A percentile compares a stretch with the other conserved stretches of the same genome.
phyloP scores from a whole-genome alignment of 208 protist genomes.

The Wallacemonas sp. region DNA sequence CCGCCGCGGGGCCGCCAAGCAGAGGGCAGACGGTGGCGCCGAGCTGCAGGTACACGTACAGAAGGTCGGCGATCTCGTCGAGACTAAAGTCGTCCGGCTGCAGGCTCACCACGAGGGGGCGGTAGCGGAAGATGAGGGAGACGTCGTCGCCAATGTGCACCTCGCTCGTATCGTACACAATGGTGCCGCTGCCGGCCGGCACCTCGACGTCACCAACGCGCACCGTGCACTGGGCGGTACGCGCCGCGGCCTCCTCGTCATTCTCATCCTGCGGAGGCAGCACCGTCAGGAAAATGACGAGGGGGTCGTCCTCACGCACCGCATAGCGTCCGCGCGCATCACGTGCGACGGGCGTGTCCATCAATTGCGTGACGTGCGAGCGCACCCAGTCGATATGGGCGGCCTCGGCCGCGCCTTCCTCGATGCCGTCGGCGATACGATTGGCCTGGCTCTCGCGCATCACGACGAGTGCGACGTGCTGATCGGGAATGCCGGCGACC shows the following conservation, averaged over 20 bases:
- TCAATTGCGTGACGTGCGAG: conserved; percentile 5
- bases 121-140: conserved; percentile 52
- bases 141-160: conserved; percentile 52
- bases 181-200: conserved; percentile 32
- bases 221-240: conserved; percentile 3
- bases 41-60: conserved; percentile 58
- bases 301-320: conserved; percentile 25
- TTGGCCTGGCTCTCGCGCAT: conserved; percentile 50
- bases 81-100: conserved; percentile 33
- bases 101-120: conserved; percentile 75
- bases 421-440: conserved; percentile 21
- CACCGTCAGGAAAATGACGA: conserved; percentile 61
- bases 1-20: conserved; percentile 19
- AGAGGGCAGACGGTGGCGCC: conserved; percentile 69
- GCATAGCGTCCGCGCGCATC: neutral
- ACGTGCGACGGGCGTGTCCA: neutral
- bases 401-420: conserved; percentile 13
- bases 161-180: conserved; percentile 47
- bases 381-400: conserved; percentile 5
- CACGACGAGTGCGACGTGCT: conserved; percentile 67
- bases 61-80: conserved; percentile 53
- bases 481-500: conserved; percentile 41
- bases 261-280: conserved; percentile 38
- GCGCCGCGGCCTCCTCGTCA: conserved; percentile 14
- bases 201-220: conserved; percentile 40